Evolutionary conservation across 805 yeast genomes (phyloP).

Genomic region (Tetrapisispora iriomotensis): DNA sequence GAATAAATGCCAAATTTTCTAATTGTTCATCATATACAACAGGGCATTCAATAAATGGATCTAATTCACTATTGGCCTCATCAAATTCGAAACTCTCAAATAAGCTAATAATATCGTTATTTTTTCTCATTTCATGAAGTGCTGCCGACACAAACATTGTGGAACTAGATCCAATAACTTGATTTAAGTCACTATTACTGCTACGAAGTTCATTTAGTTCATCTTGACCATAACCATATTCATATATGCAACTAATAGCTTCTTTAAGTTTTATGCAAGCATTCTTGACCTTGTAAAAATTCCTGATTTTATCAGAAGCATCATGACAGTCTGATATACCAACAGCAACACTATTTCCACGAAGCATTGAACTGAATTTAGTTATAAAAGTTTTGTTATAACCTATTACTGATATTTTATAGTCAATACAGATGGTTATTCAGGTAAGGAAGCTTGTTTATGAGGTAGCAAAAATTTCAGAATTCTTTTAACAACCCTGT

Average conservation of each 20-base stretch:
- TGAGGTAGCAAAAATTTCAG: too few relatives aligned
- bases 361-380: too few relatives aligned
- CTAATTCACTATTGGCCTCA: slow-evolving; percentile 3
- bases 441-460: too few relatives aligned
- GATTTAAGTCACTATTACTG: slow-evolving; percentile 4
- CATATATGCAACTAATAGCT: slow-evolving; percentile 9
- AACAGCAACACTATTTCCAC: too few relatives aligned
- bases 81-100: slow-evolving; percentile 9
- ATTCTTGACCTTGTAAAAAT: slow-evolving; percentile 11
- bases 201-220: slow-evolving; percentile 4
- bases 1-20: slow-evolving; percentile 18
- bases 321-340: too few relatives aligned
- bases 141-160: slow-evolving; percentile 7
- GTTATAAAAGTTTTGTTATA: too few relatives aligned
- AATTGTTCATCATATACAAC: slow-evolving; percentile 11
- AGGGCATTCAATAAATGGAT: slow-evolving; percentile 13
- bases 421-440: too few relatives aligned
- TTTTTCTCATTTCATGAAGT: not conserved
- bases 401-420: too few relatives aligned
- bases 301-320: slow-evolving; percentile 5
- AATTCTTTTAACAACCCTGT: too few relatives aligned
- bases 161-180: slow-evolving; percentile 11
- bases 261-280: slow-evolving; percentile 12
- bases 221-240: slow-evolving; percentile 5
- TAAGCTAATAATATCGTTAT: not conserved